A percentile compares a stretch with the other conserved stretches of the same genome.
Evolutionary conservation across 441 rosid species (phyloP).

Genomic region (Theobroma grandiflorum): DNA sequence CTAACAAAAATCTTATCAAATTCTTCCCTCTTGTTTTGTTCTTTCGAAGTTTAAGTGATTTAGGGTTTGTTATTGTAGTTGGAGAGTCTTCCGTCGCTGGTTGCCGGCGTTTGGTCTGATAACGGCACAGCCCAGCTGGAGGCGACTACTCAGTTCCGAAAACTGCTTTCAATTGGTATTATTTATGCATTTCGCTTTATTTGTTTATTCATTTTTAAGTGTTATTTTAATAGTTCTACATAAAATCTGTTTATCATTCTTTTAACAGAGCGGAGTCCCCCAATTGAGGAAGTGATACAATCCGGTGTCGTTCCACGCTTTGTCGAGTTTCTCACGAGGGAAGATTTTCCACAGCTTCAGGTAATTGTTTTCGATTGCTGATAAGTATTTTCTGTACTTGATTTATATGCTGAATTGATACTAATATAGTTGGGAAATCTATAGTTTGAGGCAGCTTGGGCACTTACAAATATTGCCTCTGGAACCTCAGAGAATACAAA

Average conservation of each 20-base stretch:
- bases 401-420: background rate
- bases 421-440: constrained; percentile 6
- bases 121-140: constrained; percentile 60
- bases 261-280: constrained; percentile 66
- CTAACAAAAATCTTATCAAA: background rate
- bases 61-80: constrained; percentile 40
- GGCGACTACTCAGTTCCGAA: constrained; percentile 74
- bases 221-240: background rate
- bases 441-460: constrained; percentile 84
- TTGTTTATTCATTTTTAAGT: constrained; percentile 10
- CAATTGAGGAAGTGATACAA: constrained; percentile 69
- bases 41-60: constrained; percentile 26
- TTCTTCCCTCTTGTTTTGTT: background rate
- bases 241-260: background rate
- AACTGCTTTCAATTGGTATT: constrained; percentile 69
- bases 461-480: constrained; percentile 78
- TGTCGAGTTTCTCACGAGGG: constrained; percentile 69
- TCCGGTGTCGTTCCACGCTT: constrained; percentile 74
- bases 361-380: constrained; percentile 33
- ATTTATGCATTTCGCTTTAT: background rate
- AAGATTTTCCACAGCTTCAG: constrained; percentile 79
- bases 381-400: background rate
- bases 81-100: constrained; percentile 71
- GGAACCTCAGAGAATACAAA: constrained; percentile 77
- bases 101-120: constrained; percentile 60